phyloP scores from a whole-genome alignment of 176 grass and related monocot species.

The Aechmea fasciata region DNA sequence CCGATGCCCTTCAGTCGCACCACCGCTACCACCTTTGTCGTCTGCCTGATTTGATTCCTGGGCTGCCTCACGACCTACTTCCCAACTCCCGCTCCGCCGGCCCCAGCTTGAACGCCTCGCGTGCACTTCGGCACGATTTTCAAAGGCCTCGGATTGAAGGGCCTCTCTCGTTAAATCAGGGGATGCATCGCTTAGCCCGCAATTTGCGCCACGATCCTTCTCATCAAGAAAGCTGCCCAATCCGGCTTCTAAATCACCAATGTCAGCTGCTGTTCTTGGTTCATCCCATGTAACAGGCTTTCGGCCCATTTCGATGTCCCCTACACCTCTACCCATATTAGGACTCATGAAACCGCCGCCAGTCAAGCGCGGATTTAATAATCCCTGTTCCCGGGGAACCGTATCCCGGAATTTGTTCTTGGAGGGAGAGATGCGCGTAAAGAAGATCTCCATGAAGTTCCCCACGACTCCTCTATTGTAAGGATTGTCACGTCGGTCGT shows the following conservation, averaged over 20 bases:
- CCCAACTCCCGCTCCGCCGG: conserved; percentile 52
- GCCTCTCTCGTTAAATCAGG: conserved; percentile 47
- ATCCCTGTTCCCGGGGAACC: conserved; percentile 41
- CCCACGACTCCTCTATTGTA: conserved; percentile 55
- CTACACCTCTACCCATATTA: conserved; percentile 82
- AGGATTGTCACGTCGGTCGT: conserved; percentile 69
- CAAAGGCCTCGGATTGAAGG: conserved; percentile 38
- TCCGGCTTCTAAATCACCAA: conserved; percentile 57
- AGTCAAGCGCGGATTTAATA: conserved; percentile 33
- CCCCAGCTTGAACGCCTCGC: conserved; percentile 71
- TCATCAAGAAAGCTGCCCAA: conserved; percentile 51
- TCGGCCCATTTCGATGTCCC: conserved; percentile 73
- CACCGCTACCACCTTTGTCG: conserved; percentile 20
- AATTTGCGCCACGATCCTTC: conserved; percentile 54
- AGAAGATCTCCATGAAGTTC: conserved; percentile 79
- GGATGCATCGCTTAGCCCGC: conserved; percentile 43
- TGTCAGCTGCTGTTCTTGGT: conserved; percentile 54
- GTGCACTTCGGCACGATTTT: conserved; percentile 46
- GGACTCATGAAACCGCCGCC: conserved; percentile 86
- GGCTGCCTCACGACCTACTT: conserved; percentile 35
- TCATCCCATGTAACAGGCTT: conserved; percentile 91
- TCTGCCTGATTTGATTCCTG: conserved; percentile 36
- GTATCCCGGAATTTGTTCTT: conserved; percentile 88
- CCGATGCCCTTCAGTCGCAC: neutral
- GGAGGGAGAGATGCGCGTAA: conserved; percentile 61